These are phyloP conservation scores for Nyssa sinensis DNA, from an alignment of 148 eudicot species.

Conservation along the genomic window DNA sequence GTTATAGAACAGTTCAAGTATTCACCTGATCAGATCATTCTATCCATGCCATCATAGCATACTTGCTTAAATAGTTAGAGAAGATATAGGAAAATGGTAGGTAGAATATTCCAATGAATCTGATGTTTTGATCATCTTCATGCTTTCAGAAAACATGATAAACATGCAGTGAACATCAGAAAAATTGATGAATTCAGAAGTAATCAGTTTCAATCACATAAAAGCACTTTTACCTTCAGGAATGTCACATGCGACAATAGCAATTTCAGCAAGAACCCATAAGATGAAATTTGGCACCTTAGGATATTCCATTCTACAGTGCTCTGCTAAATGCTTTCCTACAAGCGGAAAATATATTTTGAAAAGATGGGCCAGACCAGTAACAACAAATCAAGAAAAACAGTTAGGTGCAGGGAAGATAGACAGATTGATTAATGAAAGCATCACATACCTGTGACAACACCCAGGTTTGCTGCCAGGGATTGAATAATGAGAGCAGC, in stretches of 20 bases:
- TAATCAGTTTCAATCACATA: not conserved
- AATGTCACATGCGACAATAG: constrained; percentile 94
- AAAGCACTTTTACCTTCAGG: constrained; percentile 72
- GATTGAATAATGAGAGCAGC: constrained; percentile 94
- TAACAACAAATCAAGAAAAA: not conserved
- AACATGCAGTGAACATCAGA: not conserved
- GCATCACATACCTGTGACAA: constrained; percentile 76
- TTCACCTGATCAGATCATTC: constrained; percentile 2
- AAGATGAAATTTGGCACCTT: constrained; percentile 81
- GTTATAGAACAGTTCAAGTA: not conserved
- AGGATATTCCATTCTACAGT: constrained; percentile 80
- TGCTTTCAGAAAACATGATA: not conserved
- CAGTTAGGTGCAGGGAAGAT: not conserved
- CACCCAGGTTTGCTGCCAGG: constrained; percentile 94
- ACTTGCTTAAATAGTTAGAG: not conserved
- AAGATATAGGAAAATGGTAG: not conserved
- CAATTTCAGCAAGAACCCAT: constrained; percentile 93
- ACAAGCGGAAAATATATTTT: constrained; percentile 14
- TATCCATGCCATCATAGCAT: not conserved
- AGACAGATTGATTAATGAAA: constrained; percentile 4
- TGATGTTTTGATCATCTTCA: not conserved
- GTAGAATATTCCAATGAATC: not conserved
- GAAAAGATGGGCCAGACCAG: not conserved
- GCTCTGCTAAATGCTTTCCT: constrained; percentile 99
- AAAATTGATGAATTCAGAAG: not conserved